Evolutionary conservation across 768 basidiomycete genomes (phyloP).

Genomic region (Symmetrospora coprosmae): DNA sequence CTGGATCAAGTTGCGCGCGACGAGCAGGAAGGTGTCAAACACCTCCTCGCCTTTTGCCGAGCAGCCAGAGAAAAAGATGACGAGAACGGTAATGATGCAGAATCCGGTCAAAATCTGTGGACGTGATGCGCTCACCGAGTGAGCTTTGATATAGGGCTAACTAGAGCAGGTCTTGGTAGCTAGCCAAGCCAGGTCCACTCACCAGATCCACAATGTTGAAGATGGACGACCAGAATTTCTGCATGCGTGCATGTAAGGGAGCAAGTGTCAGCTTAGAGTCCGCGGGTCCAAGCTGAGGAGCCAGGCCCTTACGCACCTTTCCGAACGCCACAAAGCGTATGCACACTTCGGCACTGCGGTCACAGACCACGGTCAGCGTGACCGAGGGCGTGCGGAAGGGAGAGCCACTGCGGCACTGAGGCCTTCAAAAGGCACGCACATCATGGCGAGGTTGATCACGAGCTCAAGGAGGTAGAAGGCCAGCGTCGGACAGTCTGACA

Average conservation of each 20-base stretch:
- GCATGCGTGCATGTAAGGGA: too few species aligned
- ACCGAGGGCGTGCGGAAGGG: too few species aligned
- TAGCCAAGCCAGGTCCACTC: background rate
- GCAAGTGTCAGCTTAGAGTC: background rate
- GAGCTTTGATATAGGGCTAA: too few species aligned
- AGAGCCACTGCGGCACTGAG: too few species aligned
- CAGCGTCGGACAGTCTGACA: constrained; percentile 70
- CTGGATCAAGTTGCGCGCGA: constrained; percentile 72
- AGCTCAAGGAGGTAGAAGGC: constrained; percentile 80
- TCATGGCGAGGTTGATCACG: constrained; percentile 49
- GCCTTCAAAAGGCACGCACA: background rate
- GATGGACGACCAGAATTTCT: constrained; percentile 60
- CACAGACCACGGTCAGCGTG: too few species aligned
- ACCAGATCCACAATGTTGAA: constrained; percentile 32
- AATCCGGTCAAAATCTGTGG: constrained; percentile 41
- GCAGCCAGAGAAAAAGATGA: constrained; percentile 77
- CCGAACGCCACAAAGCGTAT: constrained; percentile 88
- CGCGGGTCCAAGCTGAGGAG: background rate
- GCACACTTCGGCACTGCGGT: constrained; percentile 87
- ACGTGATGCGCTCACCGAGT: constrained; percentile 47
- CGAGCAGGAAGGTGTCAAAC: constrained; percentile 76
- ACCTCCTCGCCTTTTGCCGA: constrained; percentile 86
- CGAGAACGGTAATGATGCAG: constrained; percentile 73
- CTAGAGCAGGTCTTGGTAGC: constrained; percentile 38
- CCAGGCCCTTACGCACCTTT: constrained; percentile 52